phyloP scores from a whole-genome alignment of 495 filamentous ascomycete species.

The Astrothelium macrocarpum region DNA sequence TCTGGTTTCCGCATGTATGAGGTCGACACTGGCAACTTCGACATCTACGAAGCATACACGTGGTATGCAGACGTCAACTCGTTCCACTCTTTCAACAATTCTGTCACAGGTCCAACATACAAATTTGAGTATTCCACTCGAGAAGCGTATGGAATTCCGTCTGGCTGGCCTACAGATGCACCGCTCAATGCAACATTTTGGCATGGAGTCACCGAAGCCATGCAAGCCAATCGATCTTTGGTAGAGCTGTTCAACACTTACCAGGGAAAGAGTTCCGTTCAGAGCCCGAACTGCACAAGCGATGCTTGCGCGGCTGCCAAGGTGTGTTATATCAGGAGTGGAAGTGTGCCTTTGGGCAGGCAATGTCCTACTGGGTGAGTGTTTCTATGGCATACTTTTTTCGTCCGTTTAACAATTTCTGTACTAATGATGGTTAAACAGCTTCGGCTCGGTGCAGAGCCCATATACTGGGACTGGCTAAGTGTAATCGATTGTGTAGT shows the following conservation, averaged over 20 bases:
- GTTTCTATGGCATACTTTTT: neutral
- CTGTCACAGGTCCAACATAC: constrained; percentile 21
- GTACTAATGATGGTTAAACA: neutral
- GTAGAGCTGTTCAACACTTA: constrained; percentile 43
- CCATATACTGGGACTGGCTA: neutral
- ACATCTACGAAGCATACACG: constrained; percentile 31
- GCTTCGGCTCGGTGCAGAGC: neutral
- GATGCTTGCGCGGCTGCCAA: constrained; percentile 43
- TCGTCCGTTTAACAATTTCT: neutral
- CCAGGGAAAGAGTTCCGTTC: constrained; percentile 44
- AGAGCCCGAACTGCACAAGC: constrained; percentile 44
- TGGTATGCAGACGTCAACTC: constrained; percentile 28
- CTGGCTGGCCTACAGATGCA: constrained; percentile 37
- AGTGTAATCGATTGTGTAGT: neutral
- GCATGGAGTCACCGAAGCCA: constrained; percentile 49
- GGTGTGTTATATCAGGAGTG: constrained; percentile 53
- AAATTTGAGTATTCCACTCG: constrained; percentile 49
- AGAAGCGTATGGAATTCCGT: constrained; percentile 39
- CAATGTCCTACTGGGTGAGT: constrained; percentile 42
- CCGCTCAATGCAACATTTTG: constrained; percentile 51
- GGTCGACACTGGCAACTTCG: constrained; percentile 28
- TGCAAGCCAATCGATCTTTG: constrained; percentile 43
- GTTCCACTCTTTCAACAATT: constrained; percentile 14
- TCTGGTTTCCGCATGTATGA: constrained; percentile 30
- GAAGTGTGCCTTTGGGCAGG: constrained; percentile 42